Conservation (phyloP, 2,329 filamentous ascomycete species). For the Helminthosporium solani region DNA sequence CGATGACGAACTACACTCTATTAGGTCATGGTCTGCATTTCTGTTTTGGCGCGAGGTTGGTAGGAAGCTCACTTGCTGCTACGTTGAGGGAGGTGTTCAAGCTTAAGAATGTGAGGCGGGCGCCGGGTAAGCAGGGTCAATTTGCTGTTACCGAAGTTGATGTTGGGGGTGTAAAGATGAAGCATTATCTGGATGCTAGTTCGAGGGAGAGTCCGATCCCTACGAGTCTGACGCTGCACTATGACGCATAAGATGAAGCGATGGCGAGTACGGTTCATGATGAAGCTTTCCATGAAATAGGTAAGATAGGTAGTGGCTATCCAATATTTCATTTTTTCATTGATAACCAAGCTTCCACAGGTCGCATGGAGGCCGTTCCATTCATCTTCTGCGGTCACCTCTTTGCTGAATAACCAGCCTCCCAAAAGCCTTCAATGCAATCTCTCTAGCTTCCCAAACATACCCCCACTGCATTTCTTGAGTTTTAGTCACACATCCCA, state of each 20-base stretch:
- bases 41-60: slow-evolving; percentile 35
- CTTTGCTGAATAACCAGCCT: background rate
- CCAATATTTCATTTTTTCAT: too few relatives aligned
- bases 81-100: slow-evolving; percentile 38
- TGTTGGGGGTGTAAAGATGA: slow-evolving; percentile 51
- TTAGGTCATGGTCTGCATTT: slow-evolving; percentile 37
- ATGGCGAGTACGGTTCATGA: too few relatives aligned
- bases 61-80: slow-evolving; percentile 29
- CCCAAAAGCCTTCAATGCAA: slow-evolving; percentile 1
- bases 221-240: slow-evolving; percentile 28
- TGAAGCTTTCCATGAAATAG: too few relatives aligned
- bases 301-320: too few relatives aligned
- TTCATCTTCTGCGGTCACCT: too few relatives aligned
- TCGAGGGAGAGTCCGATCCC: slow-evolving; percentile 48
- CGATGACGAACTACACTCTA: slow-evolving; percentile 34
- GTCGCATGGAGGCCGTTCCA: too few relatives aligned
- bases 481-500: background rate
- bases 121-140: slow-evolving; percentile 31
- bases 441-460: slow-evolving; percentile 4
- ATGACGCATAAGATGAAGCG: slow-evolving; percentile 26
- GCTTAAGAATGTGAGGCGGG: slow-evolving; percentile 34
- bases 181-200: slow-evolving; percentile 52
- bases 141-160: slow-evolving; percentile 49
- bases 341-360: too few relatives aligned
- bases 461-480: slow-evolving; percentile 6